phyloP scores from a whole-genome alignment of 306 rosid species.

The Sophora flavescens region DNA sequence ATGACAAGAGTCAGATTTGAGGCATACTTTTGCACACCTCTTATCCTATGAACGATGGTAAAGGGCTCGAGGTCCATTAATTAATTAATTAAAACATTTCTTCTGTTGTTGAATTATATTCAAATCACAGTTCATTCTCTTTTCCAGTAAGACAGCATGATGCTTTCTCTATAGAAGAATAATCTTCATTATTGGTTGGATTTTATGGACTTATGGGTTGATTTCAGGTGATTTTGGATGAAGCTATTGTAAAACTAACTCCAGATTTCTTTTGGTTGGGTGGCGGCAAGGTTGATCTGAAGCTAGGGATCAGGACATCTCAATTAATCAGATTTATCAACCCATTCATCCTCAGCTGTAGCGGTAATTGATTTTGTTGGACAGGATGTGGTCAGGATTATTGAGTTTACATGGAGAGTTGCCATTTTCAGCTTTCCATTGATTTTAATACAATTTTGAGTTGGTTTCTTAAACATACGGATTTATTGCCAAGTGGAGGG shows the following conservation, averaged over 20 bases:
- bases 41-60: not conserved
- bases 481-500: no score
- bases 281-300: slow-evolving; percentile 69
- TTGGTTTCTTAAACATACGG: no score
- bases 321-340: slow-evolving; percentile 67
- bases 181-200: slow-evolving; percentile 25
- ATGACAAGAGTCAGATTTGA: slow-evolving; percentile 19
- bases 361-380: slow-evolving; percentile 59
- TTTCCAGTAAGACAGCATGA: slow-evolving; percentile 13
- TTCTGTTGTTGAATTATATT: not conserved
- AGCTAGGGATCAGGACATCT: slow-evolving; percentile 71
- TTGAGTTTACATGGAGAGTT: slow-evolving; percentile 20
- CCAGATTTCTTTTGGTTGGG: slow-evolving; percentile 99
- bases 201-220: slow-evolving; percentile 35
- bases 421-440: slow-evolving; percentile 23
- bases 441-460: slow-evolving; percentile 4
- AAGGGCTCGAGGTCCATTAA: slow-evolving; percentile 15
- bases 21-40: not conserved
- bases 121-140: slow-evolving; percentile 22
- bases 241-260: slow-evolving; percentile 81
- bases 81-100: slow-evolving; percentile 8
- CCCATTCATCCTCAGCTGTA: slow-evolving; percentile 80
- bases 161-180: slow-evolving; percentile 13
- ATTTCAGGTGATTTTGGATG: slow-evolving; percentile 85
- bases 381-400: slow-evolving; percentile 14